Evolutionary conservation across 179 eudicot genomes (phyloP).

Genomic region (Gypsophila paniculata): DNA sequence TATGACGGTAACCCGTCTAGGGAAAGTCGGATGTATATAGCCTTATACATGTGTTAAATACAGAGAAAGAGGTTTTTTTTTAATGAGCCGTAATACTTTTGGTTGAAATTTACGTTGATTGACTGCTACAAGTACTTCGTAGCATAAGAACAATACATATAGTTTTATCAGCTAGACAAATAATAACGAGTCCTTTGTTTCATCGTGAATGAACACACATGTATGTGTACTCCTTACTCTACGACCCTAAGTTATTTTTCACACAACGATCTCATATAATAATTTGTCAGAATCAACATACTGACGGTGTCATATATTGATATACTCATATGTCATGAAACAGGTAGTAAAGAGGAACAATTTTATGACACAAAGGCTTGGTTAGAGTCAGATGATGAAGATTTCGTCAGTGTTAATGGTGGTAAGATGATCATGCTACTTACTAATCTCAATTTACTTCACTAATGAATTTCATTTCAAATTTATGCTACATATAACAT

Average conservation of each 20-base stretch:
- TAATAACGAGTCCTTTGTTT: neutral
- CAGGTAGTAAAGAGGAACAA: slow-evolving; percentile 35
- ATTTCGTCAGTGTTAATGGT: slow-evolving; percentile 31
- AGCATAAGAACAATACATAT: no score
- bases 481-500: no score
- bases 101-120: neutral
- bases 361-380: slow-evolving; percentile 33
- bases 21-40: no score
- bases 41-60: neutral
- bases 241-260: no score
- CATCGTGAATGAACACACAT: neutral
- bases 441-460: neutral
- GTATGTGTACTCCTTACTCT: no score
- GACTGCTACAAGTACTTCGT: neutral
- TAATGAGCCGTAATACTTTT: no score
- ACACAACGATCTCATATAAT: no score
- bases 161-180: no score
- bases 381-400: slow-evolving; percentile 39
- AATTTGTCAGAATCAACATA: neutral
- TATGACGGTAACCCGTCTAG: no score
- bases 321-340: neutral
- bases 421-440: slow-evolving; percentile 23
- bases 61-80: neutral
- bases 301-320: slow-evolving; percentile 3
- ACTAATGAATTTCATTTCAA: neutral